Conservation (phyloP, 75 land plant species). For the Pseudotsuga menziesii region DNA sequence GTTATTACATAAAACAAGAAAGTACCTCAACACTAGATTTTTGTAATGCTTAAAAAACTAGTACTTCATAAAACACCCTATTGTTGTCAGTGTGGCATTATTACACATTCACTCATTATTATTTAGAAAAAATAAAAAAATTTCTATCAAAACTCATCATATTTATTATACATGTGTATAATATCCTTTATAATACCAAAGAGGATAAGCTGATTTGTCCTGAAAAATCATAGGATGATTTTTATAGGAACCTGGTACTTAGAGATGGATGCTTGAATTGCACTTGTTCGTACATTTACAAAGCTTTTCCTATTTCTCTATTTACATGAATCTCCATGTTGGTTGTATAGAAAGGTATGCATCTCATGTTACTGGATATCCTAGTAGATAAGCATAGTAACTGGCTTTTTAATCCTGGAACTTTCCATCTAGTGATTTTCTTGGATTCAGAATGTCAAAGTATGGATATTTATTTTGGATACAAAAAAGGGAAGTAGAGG, state of each 20-base stretch:
- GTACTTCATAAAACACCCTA: too few relatives aligned
- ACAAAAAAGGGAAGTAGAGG: constrained; percentile 50
- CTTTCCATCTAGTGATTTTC: too few relatives aligned
- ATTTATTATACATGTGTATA: not conserved
- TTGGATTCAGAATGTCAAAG: too few relatives aligned
- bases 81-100: too few relatives aligned
- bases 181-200: too few relatives aligned
- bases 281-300: constrained; percentile 60
- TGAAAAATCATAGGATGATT: not conserved
- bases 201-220: too few relatives aligned
- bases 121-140: not conserved
- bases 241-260: constrained; percentile 66
- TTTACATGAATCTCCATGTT: constrained; percentile 84
- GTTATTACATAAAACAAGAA: too few relatives aligned
- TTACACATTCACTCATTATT: too few relatives aligned
- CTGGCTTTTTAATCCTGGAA: not conserved
- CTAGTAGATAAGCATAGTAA: not conserved
- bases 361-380: not conserved
- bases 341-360: constrained; percentile 55
- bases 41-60: too few relatives aligned
- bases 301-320: constrained; percentile 58
- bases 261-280: constrained; percentile 88
- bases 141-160: not conserved
- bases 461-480: too few relatives aligned
- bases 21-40: too few relatives aligned